Evolutionary conservation across 1,284 basidiomycete genomes (phyloP).

Genomic region (Kwoniella shivajii): DNA sequence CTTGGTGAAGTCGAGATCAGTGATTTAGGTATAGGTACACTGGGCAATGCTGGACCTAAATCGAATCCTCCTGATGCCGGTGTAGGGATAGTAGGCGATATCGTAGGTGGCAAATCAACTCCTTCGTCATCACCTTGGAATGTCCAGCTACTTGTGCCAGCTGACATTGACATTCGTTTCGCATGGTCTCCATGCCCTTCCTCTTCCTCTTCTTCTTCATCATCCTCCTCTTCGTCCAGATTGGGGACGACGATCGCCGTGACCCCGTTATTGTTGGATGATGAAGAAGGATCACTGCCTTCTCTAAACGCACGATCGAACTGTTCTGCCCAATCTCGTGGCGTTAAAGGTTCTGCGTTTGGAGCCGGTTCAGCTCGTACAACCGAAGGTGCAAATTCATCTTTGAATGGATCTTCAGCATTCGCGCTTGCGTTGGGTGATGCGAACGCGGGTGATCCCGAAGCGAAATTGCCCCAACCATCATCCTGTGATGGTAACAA

Average conservation of each 20-base stretch:
- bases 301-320: slow-evolving; percentile 44
- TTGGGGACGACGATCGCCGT: slow-evolving; percentile 25
- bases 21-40: neutral
- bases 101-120: slow-evolving; percentile 45
- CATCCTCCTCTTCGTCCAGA: slow-evolving; percentile 31
- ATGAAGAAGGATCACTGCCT: slow-evolving; percentile 2
- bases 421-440: slow-evolving; percentile 26
- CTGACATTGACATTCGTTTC: slow-evolving; percentile 11
- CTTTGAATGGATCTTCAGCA: slow-evolving; percentile 47
- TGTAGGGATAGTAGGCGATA: slow-evolving; percentile 21
- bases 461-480: slow-evolving; percentile 50
- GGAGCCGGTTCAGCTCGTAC: slow-evolving; percentile 11
- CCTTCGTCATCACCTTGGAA: slow-evolving; percentile 34
- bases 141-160: slow-evolving; percentile 3
- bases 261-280: slow-evolving; percentile 16
- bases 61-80: neutral
- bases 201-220: slow-evolving; percentile 12
- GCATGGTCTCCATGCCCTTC: slow-evolving; percentile 10
- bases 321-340: slow-evolving; percentile 50
- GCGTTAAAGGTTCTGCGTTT: slow-evolving; percentile 33
- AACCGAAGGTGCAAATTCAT: slow-evolving; percentile 35
- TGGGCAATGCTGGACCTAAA: neutral
- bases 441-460: slow-evolving; percentile 18
- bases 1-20: neutral
- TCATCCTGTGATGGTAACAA: slow-evolving; percentile 26